A percentile compares a stretch with the other conserved stretches of the same genome.
phyloP scores from a whole-genome alignment of 495 filamentous ascomycete species.

The Aspergillus leporis region DNA sequence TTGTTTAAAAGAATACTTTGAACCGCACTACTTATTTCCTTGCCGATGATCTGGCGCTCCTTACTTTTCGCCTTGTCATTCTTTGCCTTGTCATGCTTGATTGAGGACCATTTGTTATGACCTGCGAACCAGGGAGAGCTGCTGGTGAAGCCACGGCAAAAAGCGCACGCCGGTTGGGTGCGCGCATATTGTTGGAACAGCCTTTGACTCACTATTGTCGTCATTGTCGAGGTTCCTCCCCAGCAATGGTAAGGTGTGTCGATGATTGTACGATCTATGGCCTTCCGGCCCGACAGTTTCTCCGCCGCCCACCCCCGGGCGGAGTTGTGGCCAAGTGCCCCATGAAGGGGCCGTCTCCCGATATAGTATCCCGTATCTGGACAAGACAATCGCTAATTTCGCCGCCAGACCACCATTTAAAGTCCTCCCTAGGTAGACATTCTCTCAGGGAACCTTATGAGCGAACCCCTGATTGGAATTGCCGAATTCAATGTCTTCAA shows the following conservation, averaged over 20 bases:
- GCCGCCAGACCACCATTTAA: background rate
- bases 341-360: slow-evolving; percentile 28
- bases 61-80: slow-evolving; percentile 62
- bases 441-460: slow-evolving; percentile 20
- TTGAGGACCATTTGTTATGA: slow-evolving; percentile 92
- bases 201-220: slow-evolving; percentile 17
- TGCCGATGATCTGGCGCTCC: slow-evolving; percentile 48
- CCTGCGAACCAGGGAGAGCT: slow-evolving; percentile 57
- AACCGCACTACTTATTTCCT: slow-evolving; percentile 55
- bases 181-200: slow-evolving; percentile 17
- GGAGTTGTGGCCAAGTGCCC: slow-evolving; percentile 25
- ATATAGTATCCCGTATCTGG: background rate
- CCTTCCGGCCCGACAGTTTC: slow-evolving; percentile 37
- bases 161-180: slow-evolving; percentile 17
- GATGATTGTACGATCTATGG: background rate
- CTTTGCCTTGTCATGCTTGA: slow-evolving; percentile 89
- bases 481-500: slow-evolving; percentile 41
- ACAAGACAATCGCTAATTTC: background rate
- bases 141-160: slow-evolving; percentile 50
- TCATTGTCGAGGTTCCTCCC: slow-evolving; percentile 6
- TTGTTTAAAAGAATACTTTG: slow-evolving; percentile 43
- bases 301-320: slow-evolving; percentile 35
- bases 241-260: background rate
- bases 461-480: slow-evolving; percentile 23
- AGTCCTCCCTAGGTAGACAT: slow-evolving; percentile 5